These are phyloP conservation scores for Nicotiana tabacum DNA, from an alignment of 257 asterid species.

Conservation along the genomic window DNA sequence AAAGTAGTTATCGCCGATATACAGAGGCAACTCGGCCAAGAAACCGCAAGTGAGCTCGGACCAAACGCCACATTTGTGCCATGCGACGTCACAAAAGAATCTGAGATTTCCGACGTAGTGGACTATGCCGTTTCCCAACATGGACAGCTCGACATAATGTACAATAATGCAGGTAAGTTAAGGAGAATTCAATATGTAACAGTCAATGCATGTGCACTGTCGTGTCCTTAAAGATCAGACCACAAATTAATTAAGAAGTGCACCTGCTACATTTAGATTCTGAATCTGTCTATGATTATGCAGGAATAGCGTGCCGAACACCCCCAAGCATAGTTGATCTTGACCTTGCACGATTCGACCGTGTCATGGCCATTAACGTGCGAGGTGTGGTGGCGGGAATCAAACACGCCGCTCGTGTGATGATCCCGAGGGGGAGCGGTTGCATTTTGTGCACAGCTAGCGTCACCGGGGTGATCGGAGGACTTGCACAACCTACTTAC, in stretches of 20 bases:
- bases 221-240: neutral
- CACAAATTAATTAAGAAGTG: neutral
- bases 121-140: constrained; percentile 54
- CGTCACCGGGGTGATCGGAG: constrained; percentile 71
- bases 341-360: constrained; percentile 53
- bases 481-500: constrained; percentile 68
- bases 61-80: constrained; percentile 48
- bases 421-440: constrained; percentile 64
- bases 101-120: constrained; percentile 57
- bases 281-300: neutral
- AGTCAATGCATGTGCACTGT: neutral
- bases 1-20: constrained; percentile 73
- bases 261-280: neutral
- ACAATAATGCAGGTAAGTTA: constrained; percentile 67
- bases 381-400: constrained; percentile 68
- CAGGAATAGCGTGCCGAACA: constrained; percentile 55
- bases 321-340: constrained; percentile 59
- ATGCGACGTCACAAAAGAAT: constrained; percentile 66
- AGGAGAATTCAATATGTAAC: neutral
- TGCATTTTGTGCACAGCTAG: constrained; percentile 86
- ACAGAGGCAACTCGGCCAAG: constrained; percentile 34
- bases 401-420: constrained; percentile 83
- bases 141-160: constrained; percentile 73
- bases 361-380: constrained; percentile 66
- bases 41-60: constrained; percentile 54